Conservation (phyloP, 768 basidiomycete genomes). For the Auricularia cornea region DNA sequence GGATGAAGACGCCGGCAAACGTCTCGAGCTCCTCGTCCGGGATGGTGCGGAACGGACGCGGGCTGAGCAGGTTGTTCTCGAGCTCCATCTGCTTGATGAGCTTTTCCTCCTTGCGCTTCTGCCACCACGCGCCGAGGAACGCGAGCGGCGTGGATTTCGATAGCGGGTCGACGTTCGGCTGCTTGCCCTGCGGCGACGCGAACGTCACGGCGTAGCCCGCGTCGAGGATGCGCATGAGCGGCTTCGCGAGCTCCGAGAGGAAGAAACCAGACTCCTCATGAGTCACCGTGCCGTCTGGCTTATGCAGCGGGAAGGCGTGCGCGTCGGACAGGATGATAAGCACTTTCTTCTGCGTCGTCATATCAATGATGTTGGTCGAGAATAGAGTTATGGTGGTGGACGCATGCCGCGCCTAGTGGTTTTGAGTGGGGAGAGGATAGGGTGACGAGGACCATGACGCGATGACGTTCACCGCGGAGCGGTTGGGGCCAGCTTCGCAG, state of each 20-base stretch:
- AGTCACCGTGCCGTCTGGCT: slow-evolving; percentile 1
- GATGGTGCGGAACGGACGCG: slow-evolving; percentile 17
- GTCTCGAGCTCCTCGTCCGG: slow-evolving; percentile 16
- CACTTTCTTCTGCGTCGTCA: background rate
- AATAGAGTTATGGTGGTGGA: background rate
- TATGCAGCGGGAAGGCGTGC: background rate
- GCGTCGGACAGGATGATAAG: slow-evolving; percentile 1
- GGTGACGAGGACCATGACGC: too few relatives aligned
- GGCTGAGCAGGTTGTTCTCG: slow-evolving; percentile 16
- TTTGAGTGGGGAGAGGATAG: too few relatives aligned
- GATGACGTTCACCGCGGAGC: too few relatives aligned
- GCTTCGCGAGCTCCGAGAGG: slow-evolving; percentile 17
- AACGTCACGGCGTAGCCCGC: slow-evolving; percentile 16
- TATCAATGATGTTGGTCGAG: background rate
- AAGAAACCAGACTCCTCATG: slow-evolving; percentile 3
- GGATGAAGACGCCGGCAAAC: slow-evolving; percentile 20
- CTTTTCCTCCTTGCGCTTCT: slow-evolving; percentile 11
- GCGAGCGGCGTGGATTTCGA: slow-evolving; percentile 13
- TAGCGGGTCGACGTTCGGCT: slow-evolving; percentile 18
- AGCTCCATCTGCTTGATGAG: slow-evolving; percentile 13
- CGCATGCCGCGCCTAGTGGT: too few relatives aligned
- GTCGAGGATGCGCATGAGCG: slow-evolving; percentile 17
- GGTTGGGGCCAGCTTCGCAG: too few relatives aligned
- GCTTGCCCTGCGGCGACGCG: slow-evolving; percentile 16
- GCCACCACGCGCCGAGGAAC: slow-evolving; percentile 17